Evolutionary conservation across 768 basidiomycete species (phyloP).

Genomic region (Suillus lakei): DNA sequence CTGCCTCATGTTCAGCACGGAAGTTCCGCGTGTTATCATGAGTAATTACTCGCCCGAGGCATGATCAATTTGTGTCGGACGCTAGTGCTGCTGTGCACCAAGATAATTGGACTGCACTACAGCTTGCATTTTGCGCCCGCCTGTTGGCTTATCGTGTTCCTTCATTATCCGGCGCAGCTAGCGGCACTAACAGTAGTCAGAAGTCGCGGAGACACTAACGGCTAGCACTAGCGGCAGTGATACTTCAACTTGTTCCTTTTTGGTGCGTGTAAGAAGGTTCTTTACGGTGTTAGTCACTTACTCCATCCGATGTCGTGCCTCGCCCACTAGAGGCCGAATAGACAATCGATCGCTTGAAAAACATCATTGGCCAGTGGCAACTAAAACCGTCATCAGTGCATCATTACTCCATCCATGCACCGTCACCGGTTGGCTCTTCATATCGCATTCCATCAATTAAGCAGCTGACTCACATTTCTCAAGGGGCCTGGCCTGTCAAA

Average conservation of each 20-base stretch:
- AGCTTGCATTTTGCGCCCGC: not conserved
- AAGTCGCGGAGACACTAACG: not conserved
- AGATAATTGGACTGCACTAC: not conserved
- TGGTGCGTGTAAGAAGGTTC: not conserved
- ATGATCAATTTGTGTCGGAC: not conserved
- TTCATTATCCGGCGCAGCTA: not conserved
- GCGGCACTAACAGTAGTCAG: not conserved
- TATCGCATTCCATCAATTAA: not conserved
- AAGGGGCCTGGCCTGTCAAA: not conserved
- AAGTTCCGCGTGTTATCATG: constrained; percentile 32
- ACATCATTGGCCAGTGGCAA: not conserved
- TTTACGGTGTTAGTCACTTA: not conserved
- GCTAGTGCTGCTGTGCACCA: not conserved
- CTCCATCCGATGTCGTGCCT: not conserved
- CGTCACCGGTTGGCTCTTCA: not conserved
- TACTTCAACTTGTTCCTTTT: not conserved
- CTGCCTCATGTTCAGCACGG: constrained; percentile 38
- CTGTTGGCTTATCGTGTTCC: not conserved
- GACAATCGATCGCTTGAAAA: constrained; percentile 1
- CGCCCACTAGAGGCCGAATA: not conserved
- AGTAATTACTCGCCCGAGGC: constrained; percentile 33
- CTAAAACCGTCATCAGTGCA: not conserved
- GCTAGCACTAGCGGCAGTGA: not conserved
- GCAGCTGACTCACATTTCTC: not conserved
- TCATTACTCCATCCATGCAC: not conserved